Conservation (phyloP, 805 yeast species). For the Diddensiella transvaalensis region DNA sequence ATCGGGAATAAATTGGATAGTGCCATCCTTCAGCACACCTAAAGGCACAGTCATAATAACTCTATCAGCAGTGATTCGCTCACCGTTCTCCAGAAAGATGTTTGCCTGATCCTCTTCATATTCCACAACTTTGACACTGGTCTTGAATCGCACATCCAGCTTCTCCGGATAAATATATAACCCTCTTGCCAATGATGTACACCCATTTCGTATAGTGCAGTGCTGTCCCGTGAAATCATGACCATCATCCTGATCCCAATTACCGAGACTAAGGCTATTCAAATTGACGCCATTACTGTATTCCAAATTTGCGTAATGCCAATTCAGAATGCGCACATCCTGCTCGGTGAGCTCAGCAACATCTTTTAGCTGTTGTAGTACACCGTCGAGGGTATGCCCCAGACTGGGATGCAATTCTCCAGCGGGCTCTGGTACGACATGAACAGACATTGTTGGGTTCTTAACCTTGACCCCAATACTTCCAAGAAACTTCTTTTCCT, state of each 20-base stretch:
- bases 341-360: constrained; percentile 34
- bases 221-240: constrained; percentile 39
- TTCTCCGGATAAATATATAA: constrained; percentile 36
- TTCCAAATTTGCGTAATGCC: constrained; percentile 42
- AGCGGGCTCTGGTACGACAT: constrained; percentile 35
- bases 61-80: constrained; percentile 38
- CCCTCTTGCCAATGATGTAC: constrained; percentile 35
- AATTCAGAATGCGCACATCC: constrained; percentile 36
- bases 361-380: constrained; percentile 31
- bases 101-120: constrained; percentile 34
- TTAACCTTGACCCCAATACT: constrained; percentile 25
- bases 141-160: constrained; percentile 39
- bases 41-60: constrained; percentile 40
- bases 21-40: constrained; percentile 38
- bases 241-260: constrained; percentile 42
- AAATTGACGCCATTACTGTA: constrained; percentile 35
- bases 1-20: constrained; percentile 40
- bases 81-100: constrained; percentile 38
- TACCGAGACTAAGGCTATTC: constrained; percentile 34
- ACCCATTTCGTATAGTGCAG: constrained; percentile 37
- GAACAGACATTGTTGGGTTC: constrained; percentile 16
- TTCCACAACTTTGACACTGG: constrained; percentile 37
- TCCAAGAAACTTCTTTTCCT: constrained; percentile 30
- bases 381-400: constrained; percentile 36
- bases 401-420: constrained; percentile 34